Conservation (phyloP, 2,329 filamentous ascomycete genomes). For the Spiromastix sp. region DNA sequence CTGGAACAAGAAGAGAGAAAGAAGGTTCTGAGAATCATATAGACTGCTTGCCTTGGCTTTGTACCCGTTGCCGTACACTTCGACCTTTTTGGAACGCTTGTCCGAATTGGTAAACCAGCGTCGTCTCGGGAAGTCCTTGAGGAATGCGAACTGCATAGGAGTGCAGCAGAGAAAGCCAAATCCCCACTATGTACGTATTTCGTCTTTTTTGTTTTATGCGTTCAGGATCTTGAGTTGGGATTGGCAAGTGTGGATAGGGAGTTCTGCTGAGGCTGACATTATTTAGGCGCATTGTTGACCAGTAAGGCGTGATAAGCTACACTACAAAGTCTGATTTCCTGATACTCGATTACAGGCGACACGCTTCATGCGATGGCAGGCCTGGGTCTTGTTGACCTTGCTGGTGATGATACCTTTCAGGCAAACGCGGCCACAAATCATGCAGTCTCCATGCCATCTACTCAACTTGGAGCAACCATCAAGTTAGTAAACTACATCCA, state of each 20-base stretch:
- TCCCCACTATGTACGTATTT: neutral
- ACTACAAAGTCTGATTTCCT: too few species aligned
- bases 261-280: neutral
- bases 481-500: slow-evolving; percentile 17
- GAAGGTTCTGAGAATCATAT: too few species aligned
- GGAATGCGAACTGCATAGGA: slow-evolving; percentile 12
- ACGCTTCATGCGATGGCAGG: slow-evolving; percentile 28
- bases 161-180: neutral
- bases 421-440: slow-evolving; percentile 12
- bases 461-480: slow-evolving; percentile 27
- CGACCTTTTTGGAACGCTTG: slow-evolving; percentile 21
- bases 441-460: slow-evolving; percentile 24
- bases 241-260: neutral
- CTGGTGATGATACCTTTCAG: slow-evolving; percentile 7
- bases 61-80: slow-evolving; percentile 28
- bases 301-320: too few species aligned
- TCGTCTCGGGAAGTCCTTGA: slow-evolving; percentile 20
- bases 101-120: slow-evolving; percentile 15
- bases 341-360: slow-evolving; percentile 21
- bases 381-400: slow-evolving; percentile 23
- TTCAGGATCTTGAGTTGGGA: neutral
- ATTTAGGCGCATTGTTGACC: too few species aligned
- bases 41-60: slow-evolving; percentile 28
- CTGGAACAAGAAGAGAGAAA: too few species aligned
- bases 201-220: too few species aligned